Evolutionary conservation across 768 basidiomycete species (phyloP), one percentile per base, ranked within the genome.

Genomic region (Rhodotorula kratochvilovae): DNA sequence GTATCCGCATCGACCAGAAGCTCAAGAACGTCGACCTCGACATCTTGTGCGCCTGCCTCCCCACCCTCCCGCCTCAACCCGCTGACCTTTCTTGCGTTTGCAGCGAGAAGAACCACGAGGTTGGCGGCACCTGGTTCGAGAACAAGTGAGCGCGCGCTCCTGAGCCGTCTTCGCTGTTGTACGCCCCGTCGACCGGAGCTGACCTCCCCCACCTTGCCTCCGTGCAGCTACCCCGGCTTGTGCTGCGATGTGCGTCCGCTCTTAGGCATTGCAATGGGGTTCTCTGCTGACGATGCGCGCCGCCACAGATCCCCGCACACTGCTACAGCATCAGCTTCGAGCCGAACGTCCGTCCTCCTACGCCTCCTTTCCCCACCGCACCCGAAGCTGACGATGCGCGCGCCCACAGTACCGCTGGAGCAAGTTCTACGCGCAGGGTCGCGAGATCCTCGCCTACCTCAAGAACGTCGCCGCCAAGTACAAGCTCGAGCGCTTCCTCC

Each of bases 111-210:
- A 83, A 84, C 61, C 79, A 82, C n/a, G 85, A 83, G 3, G 81
- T 89, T 33, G 87, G 87, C 17, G 87, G 87, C 4, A 84, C 86
- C 5, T 89, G 87, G 87, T 64, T 66, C 43, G 70, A 67, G 66
- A 68, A 66, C 63, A 35, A 19, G 71, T 72, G 11, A 39, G 45
- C n/a, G 19, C n/a, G 3, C 29, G 23, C 43, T 1, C 8, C 56
- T 1, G 31, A 42, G 19, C 5, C 23, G 29, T n/a, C n/a, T n/a
- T n/a, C n/a, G n/a, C 39, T 13, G 39, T 39, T 39, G 39, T 39
- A 13, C 39, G 7, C 10, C 33, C 5, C 19, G 16, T 33, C 31
- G 55, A 17, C 31, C 13, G 8, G 53, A 33, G 42, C 59, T 61
- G 68, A 65, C 57, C 8, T 21, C 56, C 42, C 46, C 21, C 45